Percentiles rank a stretch among this genome's conserved stretches.
phyloP scores from a whole-genome alignment of 768 basidiomycete genomes.

The Serendipita indica region DNA sequence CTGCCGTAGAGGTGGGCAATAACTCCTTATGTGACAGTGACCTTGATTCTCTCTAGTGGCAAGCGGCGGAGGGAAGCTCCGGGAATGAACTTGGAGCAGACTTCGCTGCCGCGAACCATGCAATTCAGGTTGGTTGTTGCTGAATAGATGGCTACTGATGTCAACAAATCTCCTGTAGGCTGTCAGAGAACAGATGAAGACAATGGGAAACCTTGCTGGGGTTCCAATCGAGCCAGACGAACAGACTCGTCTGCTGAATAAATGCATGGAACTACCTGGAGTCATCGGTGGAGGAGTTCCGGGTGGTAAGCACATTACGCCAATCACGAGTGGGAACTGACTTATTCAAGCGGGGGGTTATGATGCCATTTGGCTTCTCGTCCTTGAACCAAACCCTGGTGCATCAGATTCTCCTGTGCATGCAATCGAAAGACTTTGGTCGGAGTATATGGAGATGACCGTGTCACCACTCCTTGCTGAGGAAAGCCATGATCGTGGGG shows the following conservation, averaged over 20 bases:
- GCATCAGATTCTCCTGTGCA: slow-evolving; percentile 28
- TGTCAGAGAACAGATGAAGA: slow-evolving; percentile 43
- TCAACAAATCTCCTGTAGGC: too few relatives aligned
- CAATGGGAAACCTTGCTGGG: slow-evolving; percentile 60
- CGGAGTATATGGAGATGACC: slow-evolving; percentile 39
- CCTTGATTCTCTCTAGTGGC: neutral
- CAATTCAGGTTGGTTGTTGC: neutral
- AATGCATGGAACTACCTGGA: slow-evolving; percentile 61
- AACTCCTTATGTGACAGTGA: neutral
- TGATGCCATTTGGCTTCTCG: slow-evolving; percentile 90
- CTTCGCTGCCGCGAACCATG: neutral
- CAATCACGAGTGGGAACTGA: neutral
- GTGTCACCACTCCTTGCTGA: slow-evolving; percentile 59
- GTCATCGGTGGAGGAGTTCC: slow-evolving; percentile 93
- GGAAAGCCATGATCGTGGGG: slow-evolving; percentile 55
- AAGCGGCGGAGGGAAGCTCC: neutral
- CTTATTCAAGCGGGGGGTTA: slow-evolving; percentile 70
- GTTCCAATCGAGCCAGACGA: slow-evolving; percentile 85
- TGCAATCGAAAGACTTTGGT: slow-evolving; percentile 58
- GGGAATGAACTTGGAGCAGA: neutral
- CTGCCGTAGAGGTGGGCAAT: slow-evolving; percentile 11
- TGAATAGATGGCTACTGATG: too few relatives aligned
- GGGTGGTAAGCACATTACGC: slow-evolving; percentile 47
- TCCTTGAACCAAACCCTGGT: slow-evolving; percentile 30
- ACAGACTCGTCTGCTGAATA: slow-evolving; percentile 72